These are phyloP conservation scores for Lactarius pseudohatsudake DNA, from an alignment of 768 basidiomycete species.

Conservation along the genomic window DNA sequence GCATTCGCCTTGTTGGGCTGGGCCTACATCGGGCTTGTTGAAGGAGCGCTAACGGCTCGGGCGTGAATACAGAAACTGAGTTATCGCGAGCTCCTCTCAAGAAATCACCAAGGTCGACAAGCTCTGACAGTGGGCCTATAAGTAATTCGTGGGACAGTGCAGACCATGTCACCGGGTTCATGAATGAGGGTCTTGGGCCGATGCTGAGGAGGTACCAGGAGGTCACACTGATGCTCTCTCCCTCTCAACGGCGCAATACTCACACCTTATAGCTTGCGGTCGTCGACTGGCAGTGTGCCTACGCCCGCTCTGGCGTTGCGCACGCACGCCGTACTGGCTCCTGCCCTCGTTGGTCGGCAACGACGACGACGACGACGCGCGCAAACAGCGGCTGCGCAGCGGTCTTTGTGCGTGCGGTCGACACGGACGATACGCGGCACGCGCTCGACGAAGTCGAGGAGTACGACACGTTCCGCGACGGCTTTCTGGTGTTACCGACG, in stretches of 20 bases:
- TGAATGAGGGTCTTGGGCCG: not conserved
- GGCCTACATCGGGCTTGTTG: conserved; percentile 10
- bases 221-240: conserved; percentile 10
- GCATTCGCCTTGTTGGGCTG: conserved; percentile 34
- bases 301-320: conserved; percentile 38
- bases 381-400: conserved; percentile 28
- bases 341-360: conserved; percentile 31
- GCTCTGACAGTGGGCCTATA: conserved; percentile 35
- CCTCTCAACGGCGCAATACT: not conserved
- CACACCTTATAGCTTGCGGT: conserved; percentile 30
- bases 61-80: not conserved
- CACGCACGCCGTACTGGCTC: conserved; percentile 37
- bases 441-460: conserved; percentile 37
- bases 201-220: not conserved
- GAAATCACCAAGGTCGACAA: conserved; percentile 35
- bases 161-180: conserved; percentile 13
- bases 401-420: conserved; percentile 34
- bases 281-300: conserved; percentile 35
- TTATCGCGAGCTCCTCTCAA: conserved; percentile 25
- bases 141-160: conserved; percentile 28
- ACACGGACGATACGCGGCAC: conserved; percentile 36
- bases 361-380: conserved; percentile 18
- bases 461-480: conserved; percentile 38
- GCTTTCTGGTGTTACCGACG: conserved; percentile 38
- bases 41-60: not conserved